A percentile compares a stretch with the other conserved stretches of the same genome.
Evolutionary conservation across 2,329 filamentous ascomycete species (phyloP).

Genomic region (Gaeumannomyces sp.): DNA sequence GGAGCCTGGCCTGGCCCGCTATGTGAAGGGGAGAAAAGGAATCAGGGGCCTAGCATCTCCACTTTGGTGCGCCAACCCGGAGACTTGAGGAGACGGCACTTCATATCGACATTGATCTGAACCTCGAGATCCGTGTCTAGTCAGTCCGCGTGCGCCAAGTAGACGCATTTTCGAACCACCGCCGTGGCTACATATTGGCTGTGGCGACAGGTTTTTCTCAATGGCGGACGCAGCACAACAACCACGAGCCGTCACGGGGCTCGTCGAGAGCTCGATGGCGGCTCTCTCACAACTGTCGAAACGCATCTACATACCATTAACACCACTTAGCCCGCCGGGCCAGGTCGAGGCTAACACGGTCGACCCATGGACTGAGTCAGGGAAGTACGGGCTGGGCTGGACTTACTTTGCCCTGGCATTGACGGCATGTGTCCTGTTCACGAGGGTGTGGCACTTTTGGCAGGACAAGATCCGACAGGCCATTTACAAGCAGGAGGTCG

Average conservation of each 20-base stretch:
- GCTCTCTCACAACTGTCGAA: constrained; percentile 37
- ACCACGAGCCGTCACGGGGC: neutral
- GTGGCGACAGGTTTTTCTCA: neutral
- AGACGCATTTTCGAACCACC: neutral
- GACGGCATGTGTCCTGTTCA: constrained; percentile 57
- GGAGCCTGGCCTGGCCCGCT: neutral
- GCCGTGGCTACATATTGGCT: neutral
- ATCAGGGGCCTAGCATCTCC: constrained; percentile 8
- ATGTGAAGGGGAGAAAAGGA: neutral
- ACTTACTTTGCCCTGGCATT: constrained; percentile 79
- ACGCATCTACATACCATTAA: constrained; percentile 55
- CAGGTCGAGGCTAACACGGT: constrained; percentile 56
- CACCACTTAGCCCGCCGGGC: constrained; percentile 52
- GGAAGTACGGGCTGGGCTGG: constrained; percentile 82
- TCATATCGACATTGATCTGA: constrained; percentile 1
- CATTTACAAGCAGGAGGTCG: constrained; percentile 75
- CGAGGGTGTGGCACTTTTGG: constrained; percentile 83
- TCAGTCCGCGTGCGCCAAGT: neutral
- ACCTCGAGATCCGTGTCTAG: neutral
- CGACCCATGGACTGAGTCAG: constrained; percentile 76
- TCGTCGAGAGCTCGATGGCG: constrained; percentile 15
- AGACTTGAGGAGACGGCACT: neutral
- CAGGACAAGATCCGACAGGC: constrained; percentile 89
- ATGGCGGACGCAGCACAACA: neutral
- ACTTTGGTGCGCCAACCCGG: neutral